Evolutionary conservation across 768 basidiomycete species (phyloP).

Genomic region (Mycena vitilis): DNA sequence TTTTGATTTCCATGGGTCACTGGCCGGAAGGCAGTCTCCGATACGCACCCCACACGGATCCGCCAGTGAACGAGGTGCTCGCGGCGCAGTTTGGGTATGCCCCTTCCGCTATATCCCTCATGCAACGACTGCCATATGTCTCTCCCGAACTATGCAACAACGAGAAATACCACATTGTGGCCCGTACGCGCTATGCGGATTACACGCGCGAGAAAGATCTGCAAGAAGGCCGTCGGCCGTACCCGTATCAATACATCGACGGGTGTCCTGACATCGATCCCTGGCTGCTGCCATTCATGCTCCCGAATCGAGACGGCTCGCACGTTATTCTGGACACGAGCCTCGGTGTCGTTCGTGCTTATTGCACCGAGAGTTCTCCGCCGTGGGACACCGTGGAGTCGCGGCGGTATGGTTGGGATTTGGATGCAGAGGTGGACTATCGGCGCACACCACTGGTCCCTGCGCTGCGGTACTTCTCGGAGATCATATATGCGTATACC

Average conservation of each 20-base stretch:
- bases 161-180: neutral
- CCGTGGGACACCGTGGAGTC: slow-evolving; percentile 18
- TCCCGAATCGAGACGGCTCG: slow-evolving; percentile 24
- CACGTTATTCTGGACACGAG: slow-evolving; percentile 32
- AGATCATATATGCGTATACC: slow-evolving; percentile 26
- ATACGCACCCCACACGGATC: slow-evolving; percentile 22
- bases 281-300: slow-evolving; percentile 28
- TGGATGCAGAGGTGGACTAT: slow-evolving; percentile 14
- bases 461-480: slow-evolving; percentile 20
- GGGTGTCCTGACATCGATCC: slow-evolving; percentile 24
- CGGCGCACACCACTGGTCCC: slow-evolving; percentile 24
- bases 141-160: neutral
- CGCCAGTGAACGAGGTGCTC: slow-evolving; percentile 15
- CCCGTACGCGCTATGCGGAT: slow-evolving; percentile 16
- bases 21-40: slow-evolving; percentile 22
- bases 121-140: slow-evolving; percentile 25
- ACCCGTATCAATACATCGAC: slow-evolving; percentile 21
- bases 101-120: slow-evolving; percentile 17
- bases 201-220: slow-evolving; percentile 17
- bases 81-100: slow-evolving; percentile 25
- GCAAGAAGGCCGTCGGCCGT: slow-evolving; percentile 18
- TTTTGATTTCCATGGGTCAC: slow-evolving; percentile 27
- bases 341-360: slow-evolving; percentile 27
- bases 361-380: neutral
- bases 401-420: slow-evolving; percentile 14